Evolutionary conservation across 495 filamentous ascomycete species (phyloP), one percentile per base, ranked within the genome.

Genomic region (Aspergillus hancockii): DNA sequence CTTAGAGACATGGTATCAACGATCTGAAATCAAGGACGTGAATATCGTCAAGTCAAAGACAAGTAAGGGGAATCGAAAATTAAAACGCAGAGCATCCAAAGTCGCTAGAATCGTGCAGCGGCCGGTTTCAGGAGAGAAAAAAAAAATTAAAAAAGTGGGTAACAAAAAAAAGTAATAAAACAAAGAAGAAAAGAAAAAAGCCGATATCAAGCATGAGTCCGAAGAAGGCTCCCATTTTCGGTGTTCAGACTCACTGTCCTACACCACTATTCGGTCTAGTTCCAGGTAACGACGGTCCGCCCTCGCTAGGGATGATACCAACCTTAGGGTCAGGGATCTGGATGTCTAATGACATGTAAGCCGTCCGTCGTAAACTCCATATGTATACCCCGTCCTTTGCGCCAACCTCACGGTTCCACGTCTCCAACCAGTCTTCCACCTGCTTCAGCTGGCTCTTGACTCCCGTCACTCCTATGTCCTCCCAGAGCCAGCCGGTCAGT

Each of bases 401-500:
- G 68, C 83, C 71, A 72, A 85, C 58, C 79, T 89, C 82, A 13
- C 67, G 64, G 67, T 97, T 97, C 89, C 90, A 93, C 54, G 85
- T 82, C 61, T 94, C 87, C 40, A 97, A 76, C 83, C 87, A 94
- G 53, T 68, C 71, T 71, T 97, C 93, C 18, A 96, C 75, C 3
- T 73, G 76, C 36, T 75, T 75, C 22, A 94, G 65, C 52, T 85
- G 77, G n/a, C 77, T 70, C 71, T 97, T 97, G 12, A 87, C 81
- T 21, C 75, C 81, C 8, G 88, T 86, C 2, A 88, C 78, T 1
- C 92, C 91, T 23, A 94, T 46, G 67, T 98, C 94, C 52, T 99
- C 94, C 90, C 90, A 96, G 14, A 97, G 54, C 92, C 92, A 99
- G 18, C 91, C 85, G 4, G 94, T 97, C 28, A 90, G 69, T 43